Percentiles rank a stretch among this genome's conserved stretches.
Evolutionary conservation across 345 rosid species (phyloP).

Genomic region (Acer yangbiense): DNA sequence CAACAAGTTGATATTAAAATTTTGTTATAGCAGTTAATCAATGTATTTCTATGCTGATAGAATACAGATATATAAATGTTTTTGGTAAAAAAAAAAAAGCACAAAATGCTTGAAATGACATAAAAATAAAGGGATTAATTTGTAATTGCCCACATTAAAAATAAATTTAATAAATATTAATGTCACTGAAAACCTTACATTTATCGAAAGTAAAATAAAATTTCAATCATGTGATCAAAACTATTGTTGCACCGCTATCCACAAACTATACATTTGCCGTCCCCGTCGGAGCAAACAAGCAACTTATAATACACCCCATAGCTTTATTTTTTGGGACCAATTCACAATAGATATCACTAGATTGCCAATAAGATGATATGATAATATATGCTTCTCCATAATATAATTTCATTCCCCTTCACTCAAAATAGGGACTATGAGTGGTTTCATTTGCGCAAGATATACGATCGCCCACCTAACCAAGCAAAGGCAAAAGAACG

Average conservation of each 20-base stretch:
- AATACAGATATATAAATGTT: no score
- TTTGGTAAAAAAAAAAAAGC: no score
- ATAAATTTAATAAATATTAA: no score
- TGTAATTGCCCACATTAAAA: no score
- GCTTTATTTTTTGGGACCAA: slow-evolving; percentile 20
- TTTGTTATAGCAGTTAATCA: no score
- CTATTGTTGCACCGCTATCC: background rate
- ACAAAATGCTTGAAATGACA: no score
- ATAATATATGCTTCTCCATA: background rate
- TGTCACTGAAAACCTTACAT: background rate
- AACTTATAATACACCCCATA: background rate
- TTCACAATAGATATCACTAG: slow-evolving; percentile 23
- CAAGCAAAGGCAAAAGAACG: slow-evolving; percentile 23
- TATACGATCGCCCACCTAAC: slow-evolving; percentile 98
- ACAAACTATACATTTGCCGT: background rate
- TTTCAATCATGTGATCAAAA: no score
- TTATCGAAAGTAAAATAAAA: background rate
- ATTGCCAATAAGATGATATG: slow-evolving; percentile 18
- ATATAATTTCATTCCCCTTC: slow-evolving; percentile 63
- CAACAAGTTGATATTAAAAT: no score
- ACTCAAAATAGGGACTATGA: slow-evolving; percentile 87
- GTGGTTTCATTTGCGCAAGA: slow-evolving; percentile 96
- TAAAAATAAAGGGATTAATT: no score
- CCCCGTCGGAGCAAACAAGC: background rate
- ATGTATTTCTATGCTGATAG: no score